phyloP scores from a whole-genome alignment of 345 rosid species.

The Abelmoschus esculentus region DNA sequence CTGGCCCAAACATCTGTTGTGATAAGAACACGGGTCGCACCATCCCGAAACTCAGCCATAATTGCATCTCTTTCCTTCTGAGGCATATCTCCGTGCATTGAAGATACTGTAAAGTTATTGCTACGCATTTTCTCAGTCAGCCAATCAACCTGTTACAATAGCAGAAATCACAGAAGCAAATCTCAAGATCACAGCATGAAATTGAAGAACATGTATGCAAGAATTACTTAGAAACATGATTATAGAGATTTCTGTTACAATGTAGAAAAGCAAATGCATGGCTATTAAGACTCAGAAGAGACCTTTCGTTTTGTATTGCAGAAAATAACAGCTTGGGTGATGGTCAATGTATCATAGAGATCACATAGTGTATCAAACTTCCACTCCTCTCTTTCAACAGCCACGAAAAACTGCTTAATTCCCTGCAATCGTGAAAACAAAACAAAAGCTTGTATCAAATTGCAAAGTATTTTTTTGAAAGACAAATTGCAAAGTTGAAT shows the following conservation, averaged over 20 bases:
- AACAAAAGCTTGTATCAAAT: not conserved
- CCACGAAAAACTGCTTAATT: constrained; percentile 88
- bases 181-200: no score
- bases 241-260: not conserved
- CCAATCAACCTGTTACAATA: constrained; percentile 78
- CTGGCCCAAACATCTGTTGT: constrained; percentile 99
- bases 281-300: not conserved
- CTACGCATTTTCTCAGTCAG: constrained; percentile 91
- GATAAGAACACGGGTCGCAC: constrained; percentile 83
- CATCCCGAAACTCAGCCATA: constrained; percentile 73
- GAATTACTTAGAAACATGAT: no score
- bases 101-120: constrained; percentile 81
- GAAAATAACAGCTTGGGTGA: constrained; percentile 94
- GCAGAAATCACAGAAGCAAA: no score
- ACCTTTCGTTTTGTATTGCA: constrained; percentile 98
- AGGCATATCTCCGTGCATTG: constrained; percentile 99
- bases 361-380: constrained; percentile 95
- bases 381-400: constrained; percentile 97
- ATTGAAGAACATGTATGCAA: no score
- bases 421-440: constrained; percentile 46
- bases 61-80: constrained; percentile 93
- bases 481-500: no score
- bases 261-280: not conserved
- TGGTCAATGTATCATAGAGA: constrained; percentile 89
- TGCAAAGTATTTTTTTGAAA: no score